Percentiles rank a stretch among this genome's conserved stretches.
These are phyloP conservation scores for Suillus bovinus DNA, from an alignment of 768 basidiomycete genomes.

Conservation along the genomic window DNA sequence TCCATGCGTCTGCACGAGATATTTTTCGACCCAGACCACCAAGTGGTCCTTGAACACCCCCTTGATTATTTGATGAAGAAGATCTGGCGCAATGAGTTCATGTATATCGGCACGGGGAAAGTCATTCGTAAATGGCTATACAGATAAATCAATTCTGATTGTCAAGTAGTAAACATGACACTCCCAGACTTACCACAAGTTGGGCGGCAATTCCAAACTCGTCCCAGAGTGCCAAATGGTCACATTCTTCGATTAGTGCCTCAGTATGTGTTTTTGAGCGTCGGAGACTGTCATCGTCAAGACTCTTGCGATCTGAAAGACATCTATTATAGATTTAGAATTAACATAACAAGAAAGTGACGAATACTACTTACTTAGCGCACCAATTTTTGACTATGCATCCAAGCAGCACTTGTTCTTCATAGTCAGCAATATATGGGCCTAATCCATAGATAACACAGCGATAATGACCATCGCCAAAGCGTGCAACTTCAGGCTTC, in stretches of 20 bases:
- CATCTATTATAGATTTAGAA: not conserved
- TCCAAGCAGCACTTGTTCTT: constrained; percentile 19
- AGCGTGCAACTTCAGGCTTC: constrained; percentile 16
- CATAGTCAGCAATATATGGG: constrained; percentile 23
- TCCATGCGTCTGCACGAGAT: constrained; percentile 23
- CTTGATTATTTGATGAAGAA: constrained; percentile 50
- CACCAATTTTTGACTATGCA: constrained; percentile 21
- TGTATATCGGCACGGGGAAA: constrained; percentile 30
- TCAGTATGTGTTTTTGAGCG: no score
- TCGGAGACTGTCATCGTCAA: no score
- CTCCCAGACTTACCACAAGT: constrained; percentile 28
- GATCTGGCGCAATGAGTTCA: constrained; percentile 34
- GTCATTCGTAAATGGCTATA: constrained; percentile 8
- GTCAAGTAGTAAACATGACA: not conserved
- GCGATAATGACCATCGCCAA: constrained; percentile 21
- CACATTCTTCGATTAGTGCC: no score
- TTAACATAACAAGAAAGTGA: not conserved
- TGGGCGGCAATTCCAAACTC: constrained; percentile 34
- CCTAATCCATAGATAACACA: constrained; percentile 22
- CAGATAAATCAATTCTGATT: not conserved
- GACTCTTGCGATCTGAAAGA: constrained; percentile 15
- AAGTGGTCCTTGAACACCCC: constrained; percentile 47
- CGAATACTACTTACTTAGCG: constrained; percentile 8
- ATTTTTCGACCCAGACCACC: constrained; percentile 36
- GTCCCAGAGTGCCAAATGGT: no score